Percentiles rank a stretch among this genome's conserved stretches.
Evolutionary conservation across 2,329 filamentous ascomycete species (phyloP).

Genomic region (Fusarium albosuccineum): DNA sequence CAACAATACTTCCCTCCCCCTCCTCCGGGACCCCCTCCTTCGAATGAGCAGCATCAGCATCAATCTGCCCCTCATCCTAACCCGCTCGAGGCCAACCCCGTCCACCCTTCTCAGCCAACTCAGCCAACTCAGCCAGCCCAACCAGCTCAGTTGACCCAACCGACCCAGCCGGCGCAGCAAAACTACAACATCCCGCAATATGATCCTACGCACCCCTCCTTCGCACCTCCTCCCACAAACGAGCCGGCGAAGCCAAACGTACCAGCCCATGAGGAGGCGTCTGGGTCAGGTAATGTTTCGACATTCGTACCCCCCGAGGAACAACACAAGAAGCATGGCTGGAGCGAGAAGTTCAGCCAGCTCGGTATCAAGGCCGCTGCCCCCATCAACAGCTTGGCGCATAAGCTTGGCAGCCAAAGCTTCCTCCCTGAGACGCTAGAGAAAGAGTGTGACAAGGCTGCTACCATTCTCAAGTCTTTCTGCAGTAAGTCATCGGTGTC

Average conservation of each 20-base stretch:
- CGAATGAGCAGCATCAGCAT: constrained; percentile 36
- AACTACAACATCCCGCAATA: constrained; percentile 49
- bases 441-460: constrained; percentile 92
- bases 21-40: constrained; percentile 43
- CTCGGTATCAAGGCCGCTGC: constrained; percentile 66
- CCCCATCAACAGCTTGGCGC: constrained; percentile 84
- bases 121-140: constrained; percentile 25
- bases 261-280: constrained; percentile 6
- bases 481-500: constrained; percentile 72
- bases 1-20: constrained; percentile 45
- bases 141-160: background rate
- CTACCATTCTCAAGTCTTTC: constrained; percentile 85
- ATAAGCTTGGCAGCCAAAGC: constrained; percentile 85
- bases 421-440: constrained; percentile 90
- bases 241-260: constrained; percentile 15
- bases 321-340: constrained; percentile 44
- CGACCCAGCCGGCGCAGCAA: constrained; percentile 29
- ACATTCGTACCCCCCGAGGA: constrained; percentile 27
- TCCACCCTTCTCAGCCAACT: constrained; percentile 15
- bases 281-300: constrained; percentile 16
- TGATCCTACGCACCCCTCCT: constrained; percentile 48
- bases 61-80: constrained; percentile 28
- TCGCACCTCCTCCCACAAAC: constrained; percentile 46
- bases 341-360: constrained; percentile 49
- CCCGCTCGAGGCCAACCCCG: constrained; percentile 40